A percentile compares a stretch with the other conserved stretches of the same genome.
Conservation (phyloP, 768 basidiomycete genomes). For the Tubosaeta sp. region DNA sequence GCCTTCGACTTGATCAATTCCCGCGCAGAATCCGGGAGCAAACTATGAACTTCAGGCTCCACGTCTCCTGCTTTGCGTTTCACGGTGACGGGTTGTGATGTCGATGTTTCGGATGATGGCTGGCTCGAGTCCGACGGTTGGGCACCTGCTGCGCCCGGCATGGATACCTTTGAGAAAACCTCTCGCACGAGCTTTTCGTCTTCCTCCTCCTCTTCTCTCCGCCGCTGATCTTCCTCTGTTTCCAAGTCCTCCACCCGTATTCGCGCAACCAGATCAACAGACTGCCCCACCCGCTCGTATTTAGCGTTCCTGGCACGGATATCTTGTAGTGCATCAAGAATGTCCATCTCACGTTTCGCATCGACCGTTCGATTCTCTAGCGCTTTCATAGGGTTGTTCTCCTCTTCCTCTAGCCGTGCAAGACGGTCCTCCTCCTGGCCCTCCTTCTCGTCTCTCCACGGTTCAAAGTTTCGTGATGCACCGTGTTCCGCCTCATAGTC, state of each 20-base stretch:
- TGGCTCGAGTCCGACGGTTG: constrained; percentile 24
- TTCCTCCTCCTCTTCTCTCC: constrained; percentile 75
- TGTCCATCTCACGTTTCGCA: constrained; percentile 97
- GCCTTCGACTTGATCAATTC: constrained; percentile 53
- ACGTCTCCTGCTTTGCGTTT: constrained; percentile 83
- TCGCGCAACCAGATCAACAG: constrained; percentile 63
- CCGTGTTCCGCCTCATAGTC: constrained; percentile 94
- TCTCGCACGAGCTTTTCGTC: constrained; percentile 87
- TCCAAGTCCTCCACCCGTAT: constrained; percentile 67
- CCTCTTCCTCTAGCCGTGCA: constrained; percentile 84
- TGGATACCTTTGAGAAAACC: constrained; percentile 74
- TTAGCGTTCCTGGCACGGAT: constrained; percentile 83
- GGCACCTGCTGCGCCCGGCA: constrained; percentile 24
- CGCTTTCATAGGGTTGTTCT: constrained; percentile 96
- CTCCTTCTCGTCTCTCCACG: constrained; percentile 83
- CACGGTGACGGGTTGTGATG: constrained; percentile 52
- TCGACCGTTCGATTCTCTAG: constrained; percentile 90
- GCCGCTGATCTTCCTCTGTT: constrained; percentile 69
- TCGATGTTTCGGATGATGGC: constrained; percentile 15
- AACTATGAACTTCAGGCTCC: constrained; percentile 66
- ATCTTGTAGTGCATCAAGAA: constrained; percentile 92
- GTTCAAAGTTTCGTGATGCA: constrained; percentile 96
- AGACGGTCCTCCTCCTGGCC: constrained; percentile 81
- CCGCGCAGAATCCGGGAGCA: constrained; percentile 63
- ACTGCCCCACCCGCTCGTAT: constrained; percentile 79